phyloP scores from a whole-genome alignment of 768 basidiomycete species.

The Trametes villosa region DNA sequence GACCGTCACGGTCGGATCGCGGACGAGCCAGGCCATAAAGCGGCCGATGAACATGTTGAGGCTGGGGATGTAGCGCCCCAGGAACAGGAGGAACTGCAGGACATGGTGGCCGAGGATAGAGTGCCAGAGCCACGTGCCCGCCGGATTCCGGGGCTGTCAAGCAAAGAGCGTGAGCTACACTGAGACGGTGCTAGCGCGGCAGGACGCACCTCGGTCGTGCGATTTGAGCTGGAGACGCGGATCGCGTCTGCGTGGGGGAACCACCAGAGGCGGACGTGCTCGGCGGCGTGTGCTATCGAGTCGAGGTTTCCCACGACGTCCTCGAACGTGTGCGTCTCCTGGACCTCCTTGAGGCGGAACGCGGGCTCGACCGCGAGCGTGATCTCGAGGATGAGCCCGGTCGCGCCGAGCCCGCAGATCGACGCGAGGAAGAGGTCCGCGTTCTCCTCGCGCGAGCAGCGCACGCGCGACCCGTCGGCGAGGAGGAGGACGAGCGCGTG shows the following conservation, averaged over 20 bases:
- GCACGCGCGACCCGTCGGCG: constrained; percentile 72
- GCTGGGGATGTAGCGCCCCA: constrained; percentile 64
- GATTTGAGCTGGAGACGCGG: constrained; percentile 72
- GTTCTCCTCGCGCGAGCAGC: constrained; percentile 64
- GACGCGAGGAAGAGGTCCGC: constrained; percentile 87
- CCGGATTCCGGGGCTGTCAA: constrained; percentile 54
- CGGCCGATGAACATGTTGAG: constrained; percentile 69
- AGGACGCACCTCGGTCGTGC: constrained; percentile 72
- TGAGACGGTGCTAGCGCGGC: constrained; percentile 11
- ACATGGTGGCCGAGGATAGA: constrained; percentile 78
- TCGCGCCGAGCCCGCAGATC: constrained; percentile 88
- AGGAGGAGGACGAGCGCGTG: constrained; percentile 74
- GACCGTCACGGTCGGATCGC: constrained; percentile 56
- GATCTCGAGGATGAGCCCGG: constrained; percentile 84
- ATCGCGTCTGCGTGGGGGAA: constrained; percentile 79
- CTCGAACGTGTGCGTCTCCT: constrained; percentile 64
- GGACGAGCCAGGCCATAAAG: constrained; percentile 71
- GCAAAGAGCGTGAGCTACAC: background rate
- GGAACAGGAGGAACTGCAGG: constrained; percentile 81
- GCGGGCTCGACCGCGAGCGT: constrained; percentile 79
- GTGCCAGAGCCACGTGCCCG: constrained; percentile 69
- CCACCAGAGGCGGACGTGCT: constrained; percentile 97
- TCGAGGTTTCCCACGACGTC: constrained; percentile 63
- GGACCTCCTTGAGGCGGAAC: constrained; percentile 79
- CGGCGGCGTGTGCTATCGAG: constrained; percentile 58